A percentile compares a stretch with the other conserved stretches of the same genome.
Conservation (phyloP, 257 asterid species). For the Schizonepeta tenuifolia region DNA sequence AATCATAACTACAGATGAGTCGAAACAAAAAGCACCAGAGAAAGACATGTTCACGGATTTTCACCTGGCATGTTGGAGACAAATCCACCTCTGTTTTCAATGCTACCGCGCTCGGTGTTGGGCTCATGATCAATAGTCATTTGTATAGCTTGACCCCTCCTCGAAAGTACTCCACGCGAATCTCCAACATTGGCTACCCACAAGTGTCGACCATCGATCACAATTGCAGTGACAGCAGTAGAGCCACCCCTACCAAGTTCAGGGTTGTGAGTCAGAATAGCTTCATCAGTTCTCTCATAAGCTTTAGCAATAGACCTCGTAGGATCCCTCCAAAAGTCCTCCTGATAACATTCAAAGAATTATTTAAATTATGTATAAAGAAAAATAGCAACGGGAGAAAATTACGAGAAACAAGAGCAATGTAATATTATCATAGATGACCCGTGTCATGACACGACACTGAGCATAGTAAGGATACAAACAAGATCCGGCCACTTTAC, state of each 20-base stretch:
- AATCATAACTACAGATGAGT: background rate
- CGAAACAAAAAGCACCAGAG: background rate
- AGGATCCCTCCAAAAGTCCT: constrained; percentile 79
- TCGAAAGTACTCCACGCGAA: constrained; percentile 89
- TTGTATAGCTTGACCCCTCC: constrained; percentile 82
- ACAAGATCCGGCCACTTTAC: too few species aligned
- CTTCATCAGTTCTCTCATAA: constrained; percentile 85
- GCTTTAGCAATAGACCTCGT: constrained; percentile 65
- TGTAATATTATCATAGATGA: background rate
- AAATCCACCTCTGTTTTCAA: constrained; percentile 86
- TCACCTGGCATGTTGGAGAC: constrained; percentile 98
- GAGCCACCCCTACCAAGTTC: constrained; percentile 96
- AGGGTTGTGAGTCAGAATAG: constrained; percentile 77
- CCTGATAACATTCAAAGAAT: constrained; percentile 50
- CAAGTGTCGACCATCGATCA: constrained; percentile 54
- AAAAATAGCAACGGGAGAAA: background rate
- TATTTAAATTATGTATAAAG: constrained; percentile 21
- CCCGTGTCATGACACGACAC: too few species aligned
- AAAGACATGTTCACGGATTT: background rate
- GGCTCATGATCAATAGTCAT: constrained; percentile 94
- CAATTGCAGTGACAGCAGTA: constrained; percentile 92
- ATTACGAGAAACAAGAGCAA: background rate
- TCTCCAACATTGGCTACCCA: constrained; percentile 99
- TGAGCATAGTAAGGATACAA: background rate
- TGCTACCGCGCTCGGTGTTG: constrained; percentile 76